Percentiles rank a stretch among this genome's conserved stretches.
These are phyloP conservation scores for Lactuca sativa DNA, from an alignment of 129 eudicot genomes.

Conservation along the genomic window DNA sequence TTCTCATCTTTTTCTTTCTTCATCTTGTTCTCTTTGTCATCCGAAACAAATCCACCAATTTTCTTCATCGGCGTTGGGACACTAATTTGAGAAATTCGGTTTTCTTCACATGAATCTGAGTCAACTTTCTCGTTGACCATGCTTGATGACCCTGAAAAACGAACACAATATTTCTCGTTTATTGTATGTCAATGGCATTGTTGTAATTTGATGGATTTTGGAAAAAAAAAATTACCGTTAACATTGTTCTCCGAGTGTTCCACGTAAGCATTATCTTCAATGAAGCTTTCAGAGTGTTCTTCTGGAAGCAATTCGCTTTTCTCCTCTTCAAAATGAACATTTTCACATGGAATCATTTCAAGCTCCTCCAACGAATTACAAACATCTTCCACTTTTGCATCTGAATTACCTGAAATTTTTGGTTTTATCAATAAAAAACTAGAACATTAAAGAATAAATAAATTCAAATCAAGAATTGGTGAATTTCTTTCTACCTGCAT, in stretches of 20 bases:
- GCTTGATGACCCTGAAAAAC: background rate
- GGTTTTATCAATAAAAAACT: background rate
- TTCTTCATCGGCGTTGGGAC: constrained; percentile 17
- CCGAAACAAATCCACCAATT: constrained; percentile 19
- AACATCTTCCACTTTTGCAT: constrained; percentile 24
- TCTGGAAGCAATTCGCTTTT: background rate
- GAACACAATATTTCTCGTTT: no score
- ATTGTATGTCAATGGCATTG: no score
- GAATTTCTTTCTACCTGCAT: constrained; percentile 12
- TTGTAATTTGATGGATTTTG: no score
- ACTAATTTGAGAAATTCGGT: background rate
- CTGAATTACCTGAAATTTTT: constrained; percentile 1
- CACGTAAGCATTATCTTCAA: background rate
- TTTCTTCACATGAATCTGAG: background rate
- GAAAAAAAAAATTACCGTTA: no score
- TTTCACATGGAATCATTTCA: constrained; percentile 14
- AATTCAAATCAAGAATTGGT: background rate
- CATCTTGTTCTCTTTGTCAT: constrained; percentile 54
- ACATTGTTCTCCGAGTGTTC: background rate
- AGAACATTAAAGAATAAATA: background rate
- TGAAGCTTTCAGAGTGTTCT: background rate
- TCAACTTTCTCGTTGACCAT: no score
- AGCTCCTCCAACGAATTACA: constrained; percentile 30
- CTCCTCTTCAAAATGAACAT: background rate
- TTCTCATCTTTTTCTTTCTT: constrained; percentile 18